These are phyloP conservation scores for Termitomyces sp. DNA, from an alignment of 768 basidiomycete species.

Conservation along the genomic window DNA sequence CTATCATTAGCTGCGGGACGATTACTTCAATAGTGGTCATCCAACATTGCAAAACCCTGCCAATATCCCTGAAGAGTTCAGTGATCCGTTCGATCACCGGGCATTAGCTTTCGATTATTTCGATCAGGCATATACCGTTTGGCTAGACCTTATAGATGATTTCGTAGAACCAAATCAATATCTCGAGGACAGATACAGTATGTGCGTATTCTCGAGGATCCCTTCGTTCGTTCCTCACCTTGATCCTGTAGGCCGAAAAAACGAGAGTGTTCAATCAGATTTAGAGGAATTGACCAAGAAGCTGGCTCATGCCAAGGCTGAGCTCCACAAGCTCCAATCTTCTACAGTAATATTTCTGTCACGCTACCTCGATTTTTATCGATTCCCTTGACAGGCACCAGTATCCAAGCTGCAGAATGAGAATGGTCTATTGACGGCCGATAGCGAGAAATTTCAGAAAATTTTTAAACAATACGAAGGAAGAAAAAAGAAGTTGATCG, in stretches of 20 bases:
- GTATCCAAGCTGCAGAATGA: conserved; percentile 57
- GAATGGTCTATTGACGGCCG: conserved; percentile 59
- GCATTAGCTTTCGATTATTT: conserved; percentile 77
- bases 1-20: conserved; percentile 27
- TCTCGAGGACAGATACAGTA: conserved; percentile 76
- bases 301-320: conserved; percentile 40
- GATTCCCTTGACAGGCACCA: conserved; percentile 39
- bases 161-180: conserved; percentile 65
- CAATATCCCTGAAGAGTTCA: conserved; percentile 69
- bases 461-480: conserved; percentile 66
- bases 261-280: conserved; percentile 59
- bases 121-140: conserved; percentile 57
- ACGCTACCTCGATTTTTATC: conserved; percentile 1
- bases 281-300: conserved; percentile 50
- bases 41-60: conserved; percentile 60
- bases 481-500: conserved; percentile 60
- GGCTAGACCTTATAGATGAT: conserved; percentile 62
- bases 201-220: conserved; percentile 10
- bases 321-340: conserved; percentile 53
- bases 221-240: conserved; percentile 1
- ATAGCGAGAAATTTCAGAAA: conserved; percentile 74
- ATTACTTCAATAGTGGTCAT: conserved; percentile 57
- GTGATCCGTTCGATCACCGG: conserved; percentile 65
- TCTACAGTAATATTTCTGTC: conserved; percentile 40
- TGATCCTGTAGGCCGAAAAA: conserved; percentile 51